Evolutionary conservation across 441 rosid species (phyloP).

Genomic region (Melastoma candidum): DNA sequence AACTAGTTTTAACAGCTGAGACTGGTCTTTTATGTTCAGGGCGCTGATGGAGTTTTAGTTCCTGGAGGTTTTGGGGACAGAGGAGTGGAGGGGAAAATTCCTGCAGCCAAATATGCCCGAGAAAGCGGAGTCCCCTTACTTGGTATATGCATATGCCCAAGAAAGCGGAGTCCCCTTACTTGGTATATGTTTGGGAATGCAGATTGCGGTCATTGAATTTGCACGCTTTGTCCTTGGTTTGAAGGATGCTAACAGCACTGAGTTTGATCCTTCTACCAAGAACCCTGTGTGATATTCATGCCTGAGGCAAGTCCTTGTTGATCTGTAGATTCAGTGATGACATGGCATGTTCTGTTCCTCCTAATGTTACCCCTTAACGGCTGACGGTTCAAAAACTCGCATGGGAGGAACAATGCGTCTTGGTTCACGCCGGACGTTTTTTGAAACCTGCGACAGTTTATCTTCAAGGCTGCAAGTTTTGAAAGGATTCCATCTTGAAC

Average conservation of each 20-base stretch:
- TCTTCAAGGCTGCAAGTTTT: constrained; percentile 48
- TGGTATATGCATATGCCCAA: constrained; percentile 46
- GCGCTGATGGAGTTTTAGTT: constrained; percentile 85
- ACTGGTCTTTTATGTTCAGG: constrained; percentile 34
- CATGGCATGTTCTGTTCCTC: constrained; percentile 3
- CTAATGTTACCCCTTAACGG: not conserved
- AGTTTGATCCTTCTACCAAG: constrained; percentile 59
- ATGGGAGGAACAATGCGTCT: constrained; percentile 75
- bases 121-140: constrained; percentile 81
- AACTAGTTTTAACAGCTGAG: constrained; percentile 5
- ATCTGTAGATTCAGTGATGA: constrained; percentile 1
- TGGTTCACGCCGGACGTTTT: constrained; percentile 54
- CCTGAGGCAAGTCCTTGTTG: constrained; percentile 58
- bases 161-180: constrained; percentile 74
- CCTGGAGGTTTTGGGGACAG: constrained; percentile 98
- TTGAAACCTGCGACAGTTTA: constrained; percentile 35
- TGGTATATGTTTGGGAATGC: constrained; percentile 98
- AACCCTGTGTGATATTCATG: constrained; percentile 89
- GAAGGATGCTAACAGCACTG: constrained; percentile 85
- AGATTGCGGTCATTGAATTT: constrained; percentile 82
- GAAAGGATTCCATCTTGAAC: not conserved
- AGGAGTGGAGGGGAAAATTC: constrained; percentile 89
- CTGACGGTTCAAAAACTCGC: constrained; percentile 45
- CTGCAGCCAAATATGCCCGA: constrained; percentile 80
- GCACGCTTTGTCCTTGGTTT: constrained; percentile 64